Conservation (phyloP, 768 basidiomycete species). For the Trametes cubensis region DNA sequence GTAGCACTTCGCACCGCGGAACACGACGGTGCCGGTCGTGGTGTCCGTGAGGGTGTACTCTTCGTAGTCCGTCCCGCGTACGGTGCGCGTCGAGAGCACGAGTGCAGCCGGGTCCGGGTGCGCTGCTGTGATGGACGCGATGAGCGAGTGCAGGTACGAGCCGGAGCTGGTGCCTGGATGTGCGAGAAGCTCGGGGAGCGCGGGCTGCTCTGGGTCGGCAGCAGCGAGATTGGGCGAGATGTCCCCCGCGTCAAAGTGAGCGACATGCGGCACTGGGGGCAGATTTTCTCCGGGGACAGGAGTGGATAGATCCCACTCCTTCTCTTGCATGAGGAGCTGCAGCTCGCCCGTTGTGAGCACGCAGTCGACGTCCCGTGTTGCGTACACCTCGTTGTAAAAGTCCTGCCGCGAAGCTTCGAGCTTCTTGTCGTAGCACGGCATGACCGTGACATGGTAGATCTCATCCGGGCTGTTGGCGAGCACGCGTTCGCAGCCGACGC, state of each 20-base stretch:
- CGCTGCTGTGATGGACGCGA: conserved; percentile 52
- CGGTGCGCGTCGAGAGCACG: conserved; percentile 52
- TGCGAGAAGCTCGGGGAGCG: conserved; percentile 70
- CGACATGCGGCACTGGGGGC: conserved; percentile 10
- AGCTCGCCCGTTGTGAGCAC: conserved; percentile 97
- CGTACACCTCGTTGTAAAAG: conserved; percentile 81
- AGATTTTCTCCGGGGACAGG: conserved; percentile 56
- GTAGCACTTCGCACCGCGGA: conserved; percentile 94
- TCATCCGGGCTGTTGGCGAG: conserved; percentile 64
- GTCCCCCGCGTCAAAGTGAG: neutral
- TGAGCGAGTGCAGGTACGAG: conserved; percentile 84
- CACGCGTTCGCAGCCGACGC: neutral
- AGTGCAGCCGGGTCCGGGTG: conserved; percentile 40
- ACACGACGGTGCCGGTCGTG: conserved; percentile 62
- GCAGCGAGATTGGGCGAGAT: neutral
- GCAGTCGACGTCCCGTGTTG: conserved; percentile 93
- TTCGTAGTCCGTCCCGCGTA: conserved; percentile 79
- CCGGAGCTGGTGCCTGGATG: conserved; percentile 91
- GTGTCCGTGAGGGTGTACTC: conserved; percentile 61
- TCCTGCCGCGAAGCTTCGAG: conserved; percentile 95
- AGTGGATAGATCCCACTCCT: conserved; percentile 71
- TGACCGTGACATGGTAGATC: conserved; percentile 95
- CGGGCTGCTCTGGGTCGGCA: conserved; percentile 17
- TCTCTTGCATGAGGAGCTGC: conserved; percentile 80
- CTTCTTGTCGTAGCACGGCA: conserved; percentile 99